These are phyloP conservation scores for Zalerion maritima DNA, from an alignment of 495 filamentous ascomycete genomes.

Conservation along the genomic window DNA sequence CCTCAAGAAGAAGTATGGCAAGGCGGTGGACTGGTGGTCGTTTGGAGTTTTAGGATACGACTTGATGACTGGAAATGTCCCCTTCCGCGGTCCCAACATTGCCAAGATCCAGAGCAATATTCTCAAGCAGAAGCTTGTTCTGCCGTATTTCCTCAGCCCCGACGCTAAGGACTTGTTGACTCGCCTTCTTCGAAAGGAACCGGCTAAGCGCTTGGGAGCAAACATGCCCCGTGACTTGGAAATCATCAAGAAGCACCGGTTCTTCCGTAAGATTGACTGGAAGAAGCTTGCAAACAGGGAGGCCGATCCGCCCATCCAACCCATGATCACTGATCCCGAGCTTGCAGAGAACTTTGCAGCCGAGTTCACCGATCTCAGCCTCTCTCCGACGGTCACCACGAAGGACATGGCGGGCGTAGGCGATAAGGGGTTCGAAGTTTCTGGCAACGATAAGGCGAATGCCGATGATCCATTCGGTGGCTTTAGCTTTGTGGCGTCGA, in stretches of 20 bases:
- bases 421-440: slow-evolving; percentile 8
- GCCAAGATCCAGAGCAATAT: slow-evolving; percentile 90
- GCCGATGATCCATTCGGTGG: slow-evolving; percentile 81
- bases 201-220: slow-evolving; percentile 70
- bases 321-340: slow-evolving; percentile 85
- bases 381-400: slow-evolving; percentile 53
- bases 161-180: slow-evolving; percentile 91
- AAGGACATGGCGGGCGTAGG: slow-evolving; percentile 16
- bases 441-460: slow-evolving; percentile 30
- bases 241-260: slow-evolving; percentile 82
- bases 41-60: slow-evolving; percentile 85
- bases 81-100: slow-evolving; percentile 80
- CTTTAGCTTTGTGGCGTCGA: slow-evolving; percentile 88
- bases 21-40: slow-evolving; percentile 97
- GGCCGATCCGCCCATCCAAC: slow-evolving; percentile 71
- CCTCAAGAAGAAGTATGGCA: slow-evolving; percentile 69
- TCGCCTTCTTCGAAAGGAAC: slow-evolving; percentile 79
- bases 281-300: slow-evolving; percentile 61
- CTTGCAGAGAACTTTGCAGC: slow-evolving; percentile 85
- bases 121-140: slow-evolving; percentile 67
- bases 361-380: slow-evolving; percentile 72
- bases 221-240: slow-evolving; percentile 77
- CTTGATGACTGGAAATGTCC: slow-evolving; percentile 76
- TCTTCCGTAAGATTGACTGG: slow-evolving; percentile 97
- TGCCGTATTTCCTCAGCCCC: slow-evolving; percentile 76